Evolutionary conservation across 1,284 basidiomycete genomes (phyloP).

Genomic region (Boletus semigastroideus): DNA sequence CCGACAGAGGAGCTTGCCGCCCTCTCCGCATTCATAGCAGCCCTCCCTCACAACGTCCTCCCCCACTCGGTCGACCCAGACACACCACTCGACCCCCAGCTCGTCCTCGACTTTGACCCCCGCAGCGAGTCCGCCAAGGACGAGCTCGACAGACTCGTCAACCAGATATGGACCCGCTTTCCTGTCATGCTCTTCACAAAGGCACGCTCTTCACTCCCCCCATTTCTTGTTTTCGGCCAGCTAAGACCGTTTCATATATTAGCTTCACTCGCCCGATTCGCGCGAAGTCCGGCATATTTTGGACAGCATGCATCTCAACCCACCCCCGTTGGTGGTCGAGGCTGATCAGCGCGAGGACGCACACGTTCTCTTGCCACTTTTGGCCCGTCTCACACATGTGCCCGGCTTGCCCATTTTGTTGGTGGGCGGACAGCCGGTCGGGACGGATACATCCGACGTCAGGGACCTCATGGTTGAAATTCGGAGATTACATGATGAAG

Average conservation of each 20-base stretch:
- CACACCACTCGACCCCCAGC: conserved; percentile 69
- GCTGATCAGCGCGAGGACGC: conserved; percentile 66
- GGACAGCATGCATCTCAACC: conserved; percentile 57
- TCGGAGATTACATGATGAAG: conserved; percentile 47
- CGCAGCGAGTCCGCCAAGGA: conserved; percentile 52
- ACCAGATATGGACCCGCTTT: conserved; percentile 68
- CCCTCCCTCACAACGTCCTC: conserved; percentile 77
- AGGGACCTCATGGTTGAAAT: conserved; percentile 56
- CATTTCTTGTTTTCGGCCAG: background rate
- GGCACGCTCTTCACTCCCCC: conserved; percentile 40
- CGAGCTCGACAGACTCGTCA: conserved; percentile 55
- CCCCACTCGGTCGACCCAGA: conserved; percentile 66
- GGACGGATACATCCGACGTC: conserved; percentile 38
- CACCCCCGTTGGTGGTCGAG: conserved; percentile 71
- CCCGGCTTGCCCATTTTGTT: conserved; percentile 69
- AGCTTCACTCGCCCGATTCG: conserved; percentile 63
- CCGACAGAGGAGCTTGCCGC: conserved; percentile 74
- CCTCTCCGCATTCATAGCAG: conserved; percentile 74
- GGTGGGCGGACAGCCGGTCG: conserved; percentile 60
- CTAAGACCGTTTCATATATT: background rate
- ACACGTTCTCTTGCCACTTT: conserved; percentile 43
- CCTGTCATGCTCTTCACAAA: conserved; percentile 80
- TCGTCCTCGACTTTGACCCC: conserved; percentile 84
- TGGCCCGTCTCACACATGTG: conserved; percentile 55
- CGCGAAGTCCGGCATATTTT: conserved; percentile 70